These are phyloP conservation scores for Metschnikowia kunwiensis DNA, from an alignment of 805 yeast genomes.

Conservation along the genomic window DNA sequence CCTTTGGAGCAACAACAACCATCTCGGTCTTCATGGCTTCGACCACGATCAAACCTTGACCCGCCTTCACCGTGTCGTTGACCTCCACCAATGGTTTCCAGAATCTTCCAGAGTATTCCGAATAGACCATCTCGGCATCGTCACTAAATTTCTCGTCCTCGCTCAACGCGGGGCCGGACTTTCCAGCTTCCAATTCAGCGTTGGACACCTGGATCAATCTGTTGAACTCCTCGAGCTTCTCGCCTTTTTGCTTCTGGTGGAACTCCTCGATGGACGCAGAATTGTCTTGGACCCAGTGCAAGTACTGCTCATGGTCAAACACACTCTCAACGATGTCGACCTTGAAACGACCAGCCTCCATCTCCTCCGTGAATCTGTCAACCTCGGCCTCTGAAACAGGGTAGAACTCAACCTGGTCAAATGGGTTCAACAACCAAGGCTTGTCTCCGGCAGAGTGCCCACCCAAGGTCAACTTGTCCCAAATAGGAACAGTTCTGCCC, in stretches of 20 bases:
- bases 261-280: slow-evolving; percentile 68
- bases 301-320: slow-evolving; percentile 78
- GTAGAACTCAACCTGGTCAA: slow-evolving; percentile 92
- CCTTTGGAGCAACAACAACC: slow-evolving; percentile 70
- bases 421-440: slow-evolving; percentile 91
- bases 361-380: slow-evolving; percentile 66
- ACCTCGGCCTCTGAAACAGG: slow-evolving; percentile 86
- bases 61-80: slow-evolving; percentile 70
- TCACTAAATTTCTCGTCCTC: slow-evolving; percentile 65
- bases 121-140: slow-evolving; percentile 78
- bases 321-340: slow-evolving; percentile 73
- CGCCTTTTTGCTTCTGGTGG: slow-evolving; percentile 68
- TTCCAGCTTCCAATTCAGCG: slow-evolving; percentile 58
- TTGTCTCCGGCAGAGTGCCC: slow-evolving; percentile 49
- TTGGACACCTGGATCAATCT: slow-evolving; percentile 77
- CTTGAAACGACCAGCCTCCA: slow-evolving; percentile 73
- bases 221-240: slow-evolving; percentile 82
- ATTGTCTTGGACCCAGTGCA: slow-evolving; percentile 74
- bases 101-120: slow-evolving; percentile 95
- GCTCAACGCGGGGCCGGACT: slow-evolving; percentile 40
- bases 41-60: slow-evolving; percentile 81
- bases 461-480: slow-evolving; percentile 90
- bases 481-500: slow-evolving; percentile 94
- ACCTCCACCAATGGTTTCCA: slow-evolving; percentile 87
- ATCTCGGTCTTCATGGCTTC: slow-evolving; percentile 99